phyloP scores from a whole-genome alignment of 148 eudicot genomes.

The Fagopyrum homotropicum region DNA sequence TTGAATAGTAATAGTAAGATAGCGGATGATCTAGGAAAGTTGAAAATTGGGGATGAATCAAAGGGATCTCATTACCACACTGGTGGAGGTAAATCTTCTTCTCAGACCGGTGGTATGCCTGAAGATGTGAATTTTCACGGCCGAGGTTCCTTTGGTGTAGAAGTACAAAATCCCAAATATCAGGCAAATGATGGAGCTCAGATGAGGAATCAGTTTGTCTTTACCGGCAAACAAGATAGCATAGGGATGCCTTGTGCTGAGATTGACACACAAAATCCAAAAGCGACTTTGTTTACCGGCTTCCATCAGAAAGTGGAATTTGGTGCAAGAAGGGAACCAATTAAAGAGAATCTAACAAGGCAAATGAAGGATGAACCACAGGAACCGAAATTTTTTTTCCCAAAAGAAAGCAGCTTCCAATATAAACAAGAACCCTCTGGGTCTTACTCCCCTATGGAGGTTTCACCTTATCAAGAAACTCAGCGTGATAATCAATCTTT shows the following conservation, averaged over 20 bases:
- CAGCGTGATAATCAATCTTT: conserved; percentile 24
- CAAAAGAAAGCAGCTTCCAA: conserved; percentile 29
- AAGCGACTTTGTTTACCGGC: conserved; percentile 30
- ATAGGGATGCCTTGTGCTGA: conserved; percentile 25
- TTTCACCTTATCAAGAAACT: conserved; percentile 67
- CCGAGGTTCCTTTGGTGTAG: conserved; percentile 13
- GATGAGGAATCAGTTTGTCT: conserved; percentile 34
- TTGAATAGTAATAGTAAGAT: conserved; percentile 27
- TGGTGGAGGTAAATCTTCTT: conserved; percentile 13
- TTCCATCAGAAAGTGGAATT: conserved; percentile 37
- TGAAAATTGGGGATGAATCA: conserved; percentile 28
- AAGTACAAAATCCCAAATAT: conserved; percentile 13
- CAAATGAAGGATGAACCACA: conserved; percentile 41
- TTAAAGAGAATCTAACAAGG: conserved; percentile 47
- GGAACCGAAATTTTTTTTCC: conserved; percentile 33
- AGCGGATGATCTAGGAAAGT: conserved; percentile 35
- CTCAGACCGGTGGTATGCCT: conserved; percentile 14
- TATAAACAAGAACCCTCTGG: conserved; percentile 38
- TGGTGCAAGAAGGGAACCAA: conserved; percentile 39
- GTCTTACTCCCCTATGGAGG: conserved; percentile 83
- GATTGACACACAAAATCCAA: conserved; percentile 40
- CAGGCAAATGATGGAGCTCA: conserved; percentile 21
- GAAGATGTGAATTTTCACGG: conserved; percentile 22
- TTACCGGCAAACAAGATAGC: conserved; percentile 28
- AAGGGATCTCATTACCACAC: conserved; percentile 15